Conservation (phyloP, 176 grass and related monocot genomes). For the Lolium perenne region DNA sequence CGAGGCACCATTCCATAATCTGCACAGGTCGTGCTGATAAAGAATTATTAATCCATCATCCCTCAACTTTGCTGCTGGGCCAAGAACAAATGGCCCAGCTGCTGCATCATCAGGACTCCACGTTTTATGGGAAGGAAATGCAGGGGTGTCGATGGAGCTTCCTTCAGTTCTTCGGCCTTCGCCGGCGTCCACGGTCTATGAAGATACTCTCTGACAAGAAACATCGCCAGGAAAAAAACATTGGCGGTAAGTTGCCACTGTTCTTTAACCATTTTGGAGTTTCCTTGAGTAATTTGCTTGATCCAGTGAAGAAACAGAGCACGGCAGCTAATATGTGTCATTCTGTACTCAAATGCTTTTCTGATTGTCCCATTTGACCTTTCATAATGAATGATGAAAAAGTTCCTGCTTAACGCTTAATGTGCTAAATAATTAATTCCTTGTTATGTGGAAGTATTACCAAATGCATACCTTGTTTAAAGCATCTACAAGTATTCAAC, state of each 20-base stretch:
- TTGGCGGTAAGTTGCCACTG: constrained; percentile 38
- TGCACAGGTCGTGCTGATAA: constrained; percentile 35
- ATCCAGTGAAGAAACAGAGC: background rate
- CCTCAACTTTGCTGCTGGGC: constrained; percentile 37
- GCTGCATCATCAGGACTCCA: constrained; percentile 65
- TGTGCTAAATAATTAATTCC: background rate
- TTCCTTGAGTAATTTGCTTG: background rate
- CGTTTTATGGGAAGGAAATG: constrained; percentile 61
- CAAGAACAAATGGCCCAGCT: constrained; percentile 56
- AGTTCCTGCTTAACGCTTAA: constrained; percentile 15
- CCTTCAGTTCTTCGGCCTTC: constrained; percentile 79
- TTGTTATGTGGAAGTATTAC: background rate
- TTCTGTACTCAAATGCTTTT: constrained; percentile 13
- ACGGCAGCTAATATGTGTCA: background rate
- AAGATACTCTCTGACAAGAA: constrained; percentile 64
- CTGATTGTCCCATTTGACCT: constrained; percentile 23
- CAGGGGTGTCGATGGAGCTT: constrained; percentile 63
- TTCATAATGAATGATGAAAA: constrained; percentile 15
- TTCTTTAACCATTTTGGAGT: background rate
- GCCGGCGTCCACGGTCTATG: constrained; percentile 37
- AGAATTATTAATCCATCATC: background rate
- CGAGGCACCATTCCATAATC: constrained; percentile 27
- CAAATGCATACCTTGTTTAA: background rate
- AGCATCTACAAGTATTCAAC: constrained; percentile 1
- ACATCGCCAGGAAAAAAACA: constrained; percentile 50